Percentiles rank a stretch among this genome's conserved stretches.
Conservation (phyloP, 345 rosid species). For the Passiflora organensis region DNA sequence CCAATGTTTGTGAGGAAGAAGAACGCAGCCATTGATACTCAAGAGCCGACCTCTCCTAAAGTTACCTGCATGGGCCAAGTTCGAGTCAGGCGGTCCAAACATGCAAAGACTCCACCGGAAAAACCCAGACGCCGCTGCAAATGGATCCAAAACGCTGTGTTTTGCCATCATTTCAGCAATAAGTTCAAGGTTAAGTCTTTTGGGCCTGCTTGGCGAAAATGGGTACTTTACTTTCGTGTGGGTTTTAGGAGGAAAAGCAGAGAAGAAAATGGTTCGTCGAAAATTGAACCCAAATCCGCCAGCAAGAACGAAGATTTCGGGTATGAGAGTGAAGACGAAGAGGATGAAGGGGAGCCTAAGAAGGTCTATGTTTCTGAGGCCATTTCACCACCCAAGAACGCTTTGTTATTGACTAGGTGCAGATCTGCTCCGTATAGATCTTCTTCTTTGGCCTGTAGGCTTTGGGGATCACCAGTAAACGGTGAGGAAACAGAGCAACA, state of each 20-base stretch:
- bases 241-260: conserved; percentile 24
- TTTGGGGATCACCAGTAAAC: conserved; percentile 65
- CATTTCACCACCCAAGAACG: conserved; percentile 73
- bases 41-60: conserved; percentile 86
- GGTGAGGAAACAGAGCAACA: conserved; percentile 27
- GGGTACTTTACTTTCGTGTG: conserved; percentile 23
- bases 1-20: conserved; percentile 72
- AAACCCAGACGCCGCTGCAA: conserved; percentile 29
- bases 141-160: conserved; percentile 38
- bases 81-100: conserved; percentile 58
- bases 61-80: conserved; percentile 99
- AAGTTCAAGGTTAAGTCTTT: conserved; percentile 24
- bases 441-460: conserved; percentile 65
- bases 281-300: conserved; percentile 26
- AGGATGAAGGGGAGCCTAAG: conserved; percentile 22
- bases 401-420: conserved; percentile 61
- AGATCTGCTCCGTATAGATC: conserved; percentile 88
- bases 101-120: conserved; percentile 17
- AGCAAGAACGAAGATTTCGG: conserved; percentile 14
- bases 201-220: conserved; percentile 39
- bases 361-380: conserved; percentile 27
- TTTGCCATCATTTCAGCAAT: conserved; percentile 20
- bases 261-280: conserved; percentile 27
- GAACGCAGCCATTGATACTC: conserved; percentile 52
- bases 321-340: conserved; percentile 15